phyloP scores from a whole-genome alignment of 805 yeast species.

The Saccharomycopsis lassenensis region DNA sequence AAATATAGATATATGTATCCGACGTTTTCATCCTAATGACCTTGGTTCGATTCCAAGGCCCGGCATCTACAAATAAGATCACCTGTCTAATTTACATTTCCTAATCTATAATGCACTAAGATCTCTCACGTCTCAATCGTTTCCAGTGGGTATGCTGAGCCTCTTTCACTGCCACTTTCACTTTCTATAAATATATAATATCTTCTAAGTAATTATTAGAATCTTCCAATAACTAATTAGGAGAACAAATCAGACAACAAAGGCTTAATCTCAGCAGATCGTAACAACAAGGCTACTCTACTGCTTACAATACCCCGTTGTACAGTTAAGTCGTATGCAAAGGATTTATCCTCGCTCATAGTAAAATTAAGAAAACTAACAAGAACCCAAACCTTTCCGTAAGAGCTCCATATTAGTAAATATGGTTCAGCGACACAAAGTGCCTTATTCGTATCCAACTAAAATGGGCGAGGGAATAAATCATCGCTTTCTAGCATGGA shows the following conservation, averaged over 20 bases:
- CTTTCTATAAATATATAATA: neutral
- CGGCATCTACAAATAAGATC: too few relatives aligned
- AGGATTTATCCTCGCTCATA: slow-evolving; percentile 37
- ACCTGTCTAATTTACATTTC: too few relatives aligned
- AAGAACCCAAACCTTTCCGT: slow-evolving; percentile 32
- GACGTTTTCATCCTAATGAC: too few relatives aligned
- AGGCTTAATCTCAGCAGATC: slow-evolving; percentile 41
- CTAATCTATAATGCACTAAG: too few relatives aligned
- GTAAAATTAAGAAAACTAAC: slow-evolving; percentile 35
- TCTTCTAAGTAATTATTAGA: slow-evolving; percentile 1
- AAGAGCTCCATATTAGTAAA: slow-evolving; percentile 30
- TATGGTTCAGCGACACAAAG: slow-evolving; percentile 33
- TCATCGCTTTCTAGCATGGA: slow-evolving; percentile 41
- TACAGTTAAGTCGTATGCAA: slow-evolving; percentile 36
- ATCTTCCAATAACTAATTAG: slow-evolving; percentile 4
- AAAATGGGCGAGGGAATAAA: slow-evolving; percentile 32
- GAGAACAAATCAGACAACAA: slow-evolving; percentile 29
- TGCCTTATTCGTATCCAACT: slow-evolving; percentile 34
- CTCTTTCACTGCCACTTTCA: too few relatives aligned
- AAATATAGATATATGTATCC: too few relatives aligned
- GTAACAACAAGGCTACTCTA: slow-evolving; percentile 45
- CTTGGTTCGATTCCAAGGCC: too few relatives aligned
- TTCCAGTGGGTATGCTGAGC: too few relatives aligned
- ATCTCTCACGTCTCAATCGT: too few relatives aligned
- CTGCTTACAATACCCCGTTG: slow-evolving; percentile 39